Base-by-base conservation (phyloP, 169 alveolate genomes). In the Sarcocystis neurona region DNA sequence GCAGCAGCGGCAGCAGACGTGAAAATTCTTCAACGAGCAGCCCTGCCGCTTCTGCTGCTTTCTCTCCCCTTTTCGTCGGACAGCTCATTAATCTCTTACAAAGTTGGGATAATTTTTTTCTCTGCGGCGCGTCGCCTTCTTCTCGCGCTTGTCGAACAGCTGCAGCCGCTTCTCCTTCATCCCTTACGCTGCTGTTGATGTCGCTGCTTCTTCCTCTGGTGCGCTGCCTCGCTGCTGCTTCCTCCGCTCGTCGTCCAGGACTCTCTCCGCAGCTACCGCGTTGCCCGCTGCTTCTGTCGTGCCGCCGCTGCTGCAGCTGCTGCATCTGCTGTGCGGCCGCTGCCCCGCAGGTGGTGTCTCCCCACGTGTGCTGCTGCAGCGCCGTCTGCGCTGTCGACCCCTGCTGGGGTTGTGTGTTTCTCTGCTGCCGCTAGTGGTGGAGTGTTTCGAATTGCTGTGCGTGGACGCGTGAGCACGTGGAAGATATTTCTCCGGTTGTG, bases 241-340 rank as follows among this genome's bases (percentile, higher is more conserved):
- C n/a, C n/a, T n/a, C n/a, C n/a, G n/a, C n/a, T n/a, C n/a, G n/a
- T n/a, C n/a, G n/a, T n/a, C n/a, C n/a, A n/a, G n/a, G n/a, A n/a
- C n/a, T n/a, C n/a, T n/a, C n/a, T n/a, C n/a, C n/a, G n/a, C n/a
- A n/a, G n/a, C n/a, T n/a, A n/a, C n/a, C n/a, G n/a, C n/a, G n/a
- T n/a, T n/a, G n/a, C n/a, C n/a, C n/a, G n/a, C n/a, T n/a, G 43
- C 44, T n/a, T 20, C 85, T 66, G 70, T 63, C 8, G 32, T 23
- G 82, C 82, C 43, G 82, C 82, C 10, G 79, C 79, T 70, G 82
- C 82, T 72, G 58, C 4, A 34, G 41, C 43, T 39, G 82, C 56
- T 72, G 79, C 46, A 23, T 20, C 39, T 70, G 1, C n/a, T n/a
- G n/a, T n/a, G n/a, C n/a, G n/a, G n/a, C n/a, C n/a, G n/a, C n/a